Base-by-base conservation (phyloP, 176 grass and related monocot species). In the Musa troglodytarum region DNA sequence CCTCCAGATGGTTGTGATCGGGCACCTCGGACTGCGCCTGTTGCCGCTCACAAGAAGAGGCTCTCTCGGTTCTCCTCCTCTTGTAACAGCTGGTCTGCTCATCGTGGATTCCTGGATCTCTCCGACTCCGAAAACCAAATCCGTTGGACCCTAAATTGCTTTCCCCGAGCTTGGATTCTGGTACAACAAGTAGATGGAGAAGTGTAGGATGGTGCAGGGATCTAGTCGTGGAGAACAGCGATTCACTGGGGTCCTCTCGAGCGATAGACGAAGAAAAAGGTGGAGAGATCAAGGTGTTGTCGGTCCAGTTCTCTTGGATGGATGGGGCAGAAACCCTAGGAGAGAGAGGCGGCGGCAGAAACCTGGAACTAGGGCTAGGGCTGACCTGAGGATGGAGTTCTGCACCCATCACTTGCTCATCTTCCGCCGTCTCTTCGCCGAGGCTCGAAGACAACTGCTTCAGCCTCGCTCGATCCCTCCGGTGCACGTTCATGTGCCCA, bases 401-500 rank as follows among this genome's bases (percentile, higher is more conserved):
- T 7, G 5, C 57, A 7, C 17, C 15, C 57, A 7, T 61, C 16
- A 19, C 17, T 20, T 28, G 21, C 63, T 13, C 23, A 21, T 76
- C 53, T 3, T 69, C 65, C 3, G 9, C 2, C 28, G 28, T 10
- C n/a, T 79, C 77, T 2, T 26, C 25, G 28, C n/a, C 68, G 16
- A 54, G 77, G 52, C 65, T 53, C 7, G 65, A 50, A 17, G 63
- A 65, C 10, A 14, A 29, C 26, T 70, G 90, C 68, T 78, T 80
- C 74, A 96, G 93, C 76, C 78, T 86, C 53, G 93, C 93, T 4
- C 93, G 82, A 70, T 97, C 90, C 28, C 93, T 88, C 58, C 93
- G 85, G 79, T 97, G 93, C 56, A 97, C 86, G 80, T 97, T 97
- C 93, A 97, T 97, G 93, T 97, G 93, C 15, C 93, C 90, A 12